These are phyloP conservation scores for Capsicum chinense DNA, from an alignment of 257 asterid genomes.

Conservation along the genomic window DNA sequence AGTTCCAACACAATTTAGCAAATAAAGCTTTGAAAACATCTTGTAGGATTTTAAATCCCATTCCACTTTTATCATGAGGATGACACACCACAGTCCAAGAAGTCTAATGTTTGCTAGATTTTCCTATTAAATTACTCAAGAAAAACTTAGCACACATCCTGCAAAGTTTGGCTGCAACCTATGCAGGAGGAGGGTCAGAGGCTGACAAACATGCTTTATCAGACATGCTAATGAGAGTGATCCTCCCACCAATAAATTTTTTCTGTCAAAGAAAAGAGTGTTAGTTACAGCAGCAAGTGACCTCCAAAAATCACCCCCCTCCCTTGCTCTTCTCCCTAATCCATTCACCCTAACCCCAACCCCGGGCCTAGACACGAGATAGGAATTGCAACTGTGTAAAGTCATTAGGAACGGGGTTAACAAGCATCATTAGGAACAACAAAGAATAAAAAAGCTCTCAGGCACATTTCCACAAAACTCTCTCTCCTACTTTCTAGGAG, in stretches of 20 bases:
- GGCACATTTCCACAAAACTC: too few relatives aligned
- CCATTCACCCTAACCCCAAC: too few relatives aligned
- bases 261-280: not conserved
- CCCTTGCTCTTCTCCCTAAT: too few relatives aligned
- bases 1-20: not conserved
- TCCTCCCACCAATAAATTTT: not conserved
- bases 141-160: not conserved
- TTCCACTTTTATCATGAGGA: not conserved
- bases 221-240: not conserved
- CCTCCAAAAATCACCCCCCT: too few relatives aligned
- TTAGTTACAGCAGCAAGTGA: too few relatives aligned
- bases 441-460: too few relatives aligned
- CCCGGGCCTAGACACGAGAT: too few relatives aligned
- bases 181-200: not conserved
- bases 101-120: not conserved
- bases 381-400: too few relatives aligned
- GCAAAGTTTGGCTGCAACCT: not conserved
- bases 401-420: too few relatives aligned
- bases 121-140: not conserved
- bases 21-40: constrained; percentile 6
- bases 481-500: too few relatives aligned
- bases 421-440: too few relatives aligned
- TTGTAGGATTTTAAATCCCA: not conserved
- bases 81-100: not conserved
- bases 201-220: not conserved